These are phyloP conservation scores for Leucoagaricus sp. DNA, from an alignment of 1,284 basidiomycete genomes.

Conservation along the genomic window DNA sequence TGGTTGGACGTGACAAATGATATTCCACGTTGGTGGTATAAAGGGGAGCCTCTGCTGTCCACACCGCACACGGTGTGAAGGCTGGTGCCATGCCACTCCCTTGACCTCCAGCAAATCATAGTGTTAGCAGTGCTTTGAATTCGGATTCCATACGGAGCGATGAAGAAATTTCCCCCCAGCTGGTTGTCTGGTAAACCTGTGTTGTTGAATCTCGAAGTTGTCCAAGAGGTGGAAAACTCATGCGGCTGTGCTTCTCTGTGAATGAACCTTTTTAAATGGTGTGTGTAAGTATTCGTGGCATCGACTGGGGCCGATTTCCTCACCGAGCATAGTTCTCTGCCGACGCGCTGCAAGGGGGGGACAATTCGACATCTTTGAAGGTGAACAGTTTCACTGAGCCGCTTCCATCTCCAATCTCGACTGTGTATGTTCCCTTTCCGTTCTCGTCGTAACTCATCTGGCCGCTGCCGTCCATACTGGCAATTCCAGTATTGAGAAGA, in stretches of 20 bases:
- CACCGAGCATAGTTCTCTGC: not conserved
- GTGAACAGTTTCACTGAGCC: not conserved
- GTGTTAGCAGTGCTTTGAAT: not conserved
- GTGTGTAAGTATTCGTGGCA: not conserved
- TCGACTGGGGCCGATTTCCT: not conserved
- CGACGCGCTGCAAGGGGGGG: not conserved
- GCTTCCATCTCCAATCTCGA: not conserved
- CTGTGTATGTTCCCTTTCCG: not conserved
- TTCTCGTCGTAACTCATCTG: not conserved
- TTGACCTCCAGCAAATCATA: not conserved
- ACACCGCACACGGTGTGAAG: not conserved
- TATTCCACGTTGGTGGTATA: not conserved
- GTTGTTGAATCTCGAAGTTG: not conserved
- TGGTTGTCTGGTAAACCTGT: not conserved
- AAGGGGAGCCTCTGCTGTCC: not conserved
- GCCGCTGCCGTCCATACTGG: not conserved
- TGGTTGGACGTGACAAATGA: not conserved
- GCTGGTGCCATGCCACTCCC: not conserved
- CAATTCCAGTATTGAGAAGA: not conserved
- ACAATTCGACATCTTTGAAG: not conserved
- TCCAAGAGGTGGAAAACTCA: not conserved
- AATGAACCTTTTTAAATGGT: not conserved
- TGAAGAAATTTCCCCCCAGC: not conserved
- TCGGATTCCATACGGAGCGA: not conserved
- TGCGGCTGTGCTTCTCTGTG: conserved; percentile 1